Evolutionary conservation across 257 asterid species (phyloP).

Genomic region (Nicotiana benthamiana): DNA sequence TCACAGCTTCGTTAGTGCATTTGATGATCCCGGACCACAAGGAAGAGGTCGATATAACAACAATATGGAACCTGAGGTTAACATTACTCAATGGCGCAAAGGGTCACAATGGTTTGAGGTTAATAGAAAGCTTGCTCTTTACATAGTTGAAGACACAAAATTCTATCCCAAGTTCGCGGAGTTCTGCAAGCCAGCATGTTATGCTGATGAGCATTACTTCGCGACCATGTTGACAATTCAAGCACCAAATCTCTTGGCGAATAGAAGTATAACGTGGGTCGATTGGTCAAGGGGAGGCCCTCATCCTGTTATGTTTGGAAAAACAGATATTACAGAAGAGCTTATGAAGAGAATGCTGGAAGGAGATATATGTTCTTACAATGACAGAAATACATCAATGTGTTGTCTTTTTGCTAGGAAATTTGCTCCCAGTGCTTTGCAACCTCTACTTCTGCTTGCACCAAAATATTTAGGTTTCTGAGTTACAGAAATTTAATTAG

Average conservation of each 20-base stretch:
- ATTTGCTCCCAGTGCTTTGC: slow-evolving; percentile 51
- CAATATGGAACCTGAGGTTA: slow-evolving; percentile 51
- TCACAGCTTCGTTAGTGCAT: slow-evolving; percentile 43
- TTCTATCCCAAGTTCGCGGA: slow-evolving; percentile 43
- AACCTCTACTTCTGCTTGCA: slow-evolving; percentile 37
- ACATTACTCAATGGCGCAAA: slow-evolving; percentile 51
- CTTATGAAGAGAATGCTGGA: slow-evolving; percentile 31
- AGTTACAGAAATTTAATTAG: not conserved
- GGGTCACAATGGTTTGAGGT: slow-evolving; percentile 70
- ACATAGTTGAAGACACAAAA: slow-evolving; percentile 33
- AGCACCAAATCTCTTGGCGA: slow-evolving; percentile 35
- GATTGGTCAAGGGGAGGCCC: slow-evolving; percentile 80
- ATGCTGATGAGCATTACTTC: slow-evolving; percentile 63
- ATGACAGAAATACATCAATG: slow-evolving; percentile 21
- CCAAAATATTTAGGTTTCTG: slow-evolving; percentile 44
- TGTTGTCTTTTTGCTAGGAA: slow-evolving; percentile 55
- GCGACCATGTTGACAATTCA: slow-evolving; percentile 46
- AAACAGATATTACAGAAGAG: slow-evolving; percentile 31
- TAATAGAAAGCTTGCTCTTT: slow-evolving; percentile 41
- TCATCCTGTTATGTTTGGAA: slow-evolving; percentile 58
- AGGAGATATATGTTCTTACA: slow-evolving; percentile 35
- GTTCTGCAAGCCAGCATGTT: slow-evolving; percentile 56
- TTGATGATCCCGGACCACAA: slow-evolving; percentile 50
- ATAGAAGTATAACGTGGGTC: slow-evolving; percentile 49
- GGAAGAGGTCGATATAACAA: slow-evolving; percentile 64